Percentiles rank a stretch among this genome's conserved stretches.
phyloP scores from a whole-genome alignment of 805 yeast species.

The Sugiyamaella qingdaonensis region DNA sequence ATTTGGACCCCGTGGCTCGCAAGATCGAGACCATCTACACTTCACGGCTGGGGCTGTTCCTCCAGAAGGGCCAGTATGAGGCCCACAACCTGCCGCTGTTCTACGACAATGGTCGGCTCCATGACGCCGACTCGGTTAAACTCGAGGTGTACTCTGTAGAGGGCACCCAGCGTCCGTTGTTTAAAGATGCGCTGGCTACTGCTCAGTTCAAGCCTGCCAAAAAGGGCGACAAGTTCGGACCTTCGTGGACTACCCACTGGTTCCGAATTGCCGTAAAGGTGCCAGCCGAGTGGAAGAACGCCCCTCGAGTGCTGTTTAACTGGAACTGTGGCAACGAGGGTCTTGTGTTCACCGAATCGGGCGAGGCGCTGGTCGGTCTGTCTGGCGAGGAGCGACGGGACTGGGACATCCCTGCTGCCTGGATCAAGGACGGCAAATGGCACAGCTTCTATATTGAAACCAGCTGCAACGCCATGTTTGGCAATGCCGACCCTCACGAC shows the following conservation, averaged over 20 bases:
- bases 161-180: constrained; percentile 58
- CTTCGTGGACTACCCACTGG: constrained; percentile 98
- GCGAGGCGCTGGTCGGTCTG: constrained; percentile 74
- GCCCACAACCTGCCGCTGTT: constrained; percentile 74
- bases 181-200: constrained; percentile 41
- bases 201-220: constrained; percentile 39
- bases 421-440: constrained; percentile 46
- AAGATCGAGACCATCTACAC: constrained; percentile 74
- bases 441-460: constrained; percentile 79
- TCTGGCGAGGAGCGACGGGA: constrained; percentile 81
- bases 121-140: constrained; percentile 36
- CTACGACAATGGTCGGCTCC: constrained; percentile 46
- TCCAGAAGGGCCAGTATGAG: constrained; percentile 70
- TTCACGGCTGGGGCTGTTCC: constrained; percentile 68
- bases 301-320: constrained; percentile 57
- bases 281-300: constrained; percentile 47
- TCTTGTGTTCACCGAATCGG: constrained; percentile 64
- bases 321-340: constrained; percentile 91
- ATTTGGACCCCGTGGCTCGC: constrained; percentile 60
- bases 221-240: constrained; percentile 79
- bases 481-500: constrained; percentile 49
- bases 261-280: constrained; percentile 62
- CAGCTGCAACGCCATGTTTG: constrained; percentile 95
- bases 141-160: constrained; percentile 71
- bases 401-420: constrained; percentile 57